A percentile compares a stretch with the other conserved stretches of the same genome.
Evolutionary conservation across 768 basidiomycete genomes (phyloP).

Genomic region (Podaxis mareebaensis): DNA sequence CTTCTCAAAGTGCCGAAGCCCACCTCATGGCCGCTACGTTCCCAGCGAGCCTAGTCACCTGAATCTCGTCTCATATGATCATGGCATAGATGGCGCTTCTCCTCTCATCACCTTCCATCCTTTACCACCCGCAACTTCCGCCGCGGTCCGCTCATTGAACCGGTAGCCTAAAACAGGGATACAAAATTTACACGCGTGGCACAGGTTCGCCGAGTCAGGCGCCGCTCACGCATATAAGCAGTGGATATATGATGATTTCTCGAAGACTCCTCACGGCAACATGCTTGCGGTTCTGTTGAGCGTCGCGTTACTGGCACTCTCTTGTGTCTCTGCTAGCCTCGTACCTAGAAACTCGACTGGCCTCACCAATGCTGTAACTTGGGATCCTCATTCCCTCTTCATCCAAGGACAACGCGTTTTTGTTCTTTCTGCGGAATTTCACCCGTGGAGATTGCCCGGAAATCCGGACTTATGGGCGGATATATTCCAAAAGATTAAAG

Average conservation of each 20-base stretch:
- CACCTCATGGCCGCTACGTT: constrained; percentile 3
- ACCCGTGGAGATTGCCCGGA: constrained; percentile 58
- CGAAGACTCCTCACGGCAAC: not conserved
- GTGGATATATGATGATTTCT: not conserved
- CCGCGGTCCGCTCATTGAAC: constrained; percentile 2
- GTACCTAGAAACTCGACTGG: constrained; percentile 36
- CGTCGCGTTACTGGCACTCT: not conserved
- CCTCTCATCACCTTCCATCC: not conserved
- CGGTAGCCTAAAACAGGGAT: not conserved
- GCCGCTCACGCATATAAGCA: not conserved
- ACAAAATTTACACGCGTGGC: not conserved
- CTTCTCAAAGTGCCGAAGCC: not conserved
- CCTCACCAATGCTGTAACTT: constrained; percentile 49
- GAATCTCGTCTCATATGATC: constrained; percentile 3
- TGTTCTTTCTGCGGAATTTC: constrained; percentile 62
- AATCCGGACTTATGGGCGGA: constrained; percentile 57
- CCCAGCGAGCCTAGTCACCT: constrained; percentile 2
- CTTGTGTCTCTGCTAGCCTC: not conserved
- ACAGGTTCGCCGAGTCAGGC: not conserved
- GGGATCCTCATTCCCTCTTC: constrained; percentile 62
- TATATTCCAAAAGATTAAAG: constrained; percentile 62
- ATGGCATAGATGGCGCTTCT: constrained; percentile 1
- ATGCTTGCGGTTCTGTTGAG: constrained; percentile 4
- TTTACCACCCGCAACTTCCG: not conserved
- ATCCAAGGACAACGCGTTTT: constrained; percentile 58